Base-by-base conservation (phyloP, 176 grass and related monocot genomes). In the Avena sativa region DNA sequence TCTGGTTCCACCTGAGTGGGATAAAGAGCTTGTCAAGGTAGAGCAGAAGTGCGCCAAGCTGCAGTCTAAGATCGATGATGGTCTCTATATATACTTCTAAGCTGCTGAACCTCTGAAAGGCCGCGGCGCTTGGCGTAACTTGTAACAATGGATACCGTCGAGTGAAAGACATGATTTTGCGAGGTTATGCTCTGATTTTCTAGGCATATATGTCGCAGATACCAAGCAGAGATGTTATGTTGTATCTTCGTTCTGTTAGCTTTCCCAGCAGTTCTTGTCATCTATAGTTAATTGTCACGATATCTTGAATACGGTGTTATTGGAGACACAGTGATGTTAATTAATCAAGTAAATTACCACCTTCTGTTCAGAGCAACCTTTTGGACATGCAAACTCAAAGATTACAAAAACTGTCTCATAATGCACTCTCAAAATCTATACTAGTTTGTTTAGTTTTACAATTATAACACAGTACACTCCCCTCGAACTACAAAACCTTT, bases 61-160 rank as follows among this genome's bases (percentile, higher is more conserved):
- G 82, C 94, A 94, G 76, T 91, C 93, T 55, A 80, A 44, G 81
- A 93, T 92, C 8, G 97, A 90, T 48, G 59, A 91, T 16, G 81
- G 75, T 16, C 90, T 99, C 49, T 82, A 57, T 44, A 76, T 99
- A 38, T 99, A 96, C 88, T 92, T 95, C 63, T 95, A 84, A 95
- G n/a, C 66, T 43, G 68, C 36, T 19, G 68, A n/a, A 10, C 34
- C 17, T 71, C 9, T 71, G 66, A 70, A 70, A 20, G 66, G 66
- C 3, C 5, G 25, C 2, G 23, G 16, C 58, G 14, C 9, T 20
- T 60, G 14, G 38, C 74, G 86, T 88, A 83, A 50, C 26, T 60
- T 80, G 57, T 75, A 81, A 76, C 44, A 46, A 72, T 55, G 15
- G n/a, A 44, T 14, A 15, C n/a, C 11, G 3, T 75, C 1, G 21